Evolutionary conservation across 768 basidiomycete genomes (phyloP).

Genomic region (Boletus barrowsii): DNA sequence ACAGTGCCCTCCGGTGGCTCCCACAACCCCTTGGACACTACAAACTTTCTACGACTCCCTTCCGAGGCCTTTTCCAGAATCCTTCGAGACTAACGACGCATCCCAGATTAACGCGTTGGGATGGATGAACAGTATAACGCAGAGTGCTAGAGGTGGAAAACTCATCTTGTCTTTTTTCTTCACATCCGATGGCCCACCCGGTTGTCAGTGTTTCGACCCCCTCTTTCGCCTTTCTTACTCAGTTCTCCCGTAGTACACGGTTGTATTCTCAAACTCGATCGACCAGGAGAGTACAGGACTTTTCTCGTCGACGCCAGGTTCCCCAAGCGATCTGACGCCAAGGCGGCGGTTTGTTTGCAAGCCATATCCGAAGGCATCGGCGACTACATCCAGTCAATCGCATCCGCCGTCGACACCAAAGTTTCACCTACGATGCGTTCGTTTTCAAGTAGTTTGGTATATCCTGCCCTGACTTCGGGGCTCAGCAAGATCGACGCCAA

Average conservation of each 20-base stretch:
- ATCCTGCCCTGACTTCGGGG: conserved; percentile 45
- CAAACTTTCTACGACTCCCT: conserved; percentile 64
- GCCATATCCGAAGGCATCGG: conserved; percentile 65
- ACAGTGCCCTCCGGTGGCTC: background rate
- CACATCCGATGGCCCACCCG: conserved; percentile 39
- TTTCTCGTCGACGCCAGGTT: conserved; percentile 67
- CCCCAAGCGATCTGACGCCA: conserved; percentile 61
- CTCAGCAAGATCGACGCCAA: conserved; percentile 41
- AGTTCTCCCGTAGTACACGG: conserved; percentile 47
- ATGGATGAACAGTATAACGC: conserved; percentile 51
- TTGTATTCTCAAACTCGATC: conserved; percentile 57
- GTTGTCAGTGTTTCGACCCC: conserved; percentile 39
- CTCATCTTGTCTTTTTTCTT: conserved; percentile 44
- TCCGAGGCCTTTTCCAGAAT: conserved; percentile 60
- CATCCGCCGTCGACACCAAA: conserved; percentile 41
- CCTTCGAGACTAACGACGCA: conserved; percentile 43
- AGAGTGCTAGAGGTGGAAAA: conserved; percentile 50
- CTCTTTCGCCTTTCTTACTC: conserved; percentile 1
- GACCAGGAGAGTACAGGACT: conserved; percentile 48
- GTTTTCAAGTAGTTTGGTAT: conserved; percentile 43
- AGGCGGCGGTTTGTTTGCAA: conserved; percentile 60
- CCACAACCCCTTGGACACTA: conserved; percentile 36
- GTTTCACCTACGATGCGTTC: conserved; percentile 45
- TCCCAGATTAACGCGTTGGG: conserved; percentile 52
- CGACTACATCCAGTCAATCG: conserved; percentile 48